A percentile compares a stretch with the other conserved stretches of the same genome.
phyloP scores from a whole-genome alignment of 164 flowering plant genomes.

The Berberis vulgaris region DNA sequence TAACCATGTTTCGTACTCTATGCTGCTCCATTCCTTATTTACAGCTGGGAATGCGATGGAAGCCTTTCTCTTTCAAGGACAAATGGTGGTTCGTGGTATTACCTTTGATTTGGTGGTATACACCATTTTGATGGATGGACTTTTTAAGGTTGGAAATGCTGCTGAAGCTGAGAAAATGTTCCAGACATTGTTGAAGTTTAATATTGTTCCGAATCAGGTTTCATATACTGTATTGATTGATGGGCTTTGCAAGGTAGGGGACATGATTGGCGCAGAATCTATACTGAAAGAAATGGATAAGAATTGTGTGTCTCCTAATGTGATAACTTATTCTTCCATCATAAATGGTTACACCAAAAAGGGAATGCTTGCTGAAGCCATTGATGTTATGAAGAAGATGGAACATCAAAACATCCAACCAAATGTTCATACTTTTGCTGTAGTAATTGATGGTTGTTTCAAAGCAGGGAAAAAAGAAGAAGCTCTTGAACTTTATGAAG shows the following conservation, averaged over 20 bases:
- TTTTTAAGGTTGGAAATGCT: slow-evolving; percentile 55
- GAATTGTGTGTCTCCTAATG: slow-evolving; percentile 36
- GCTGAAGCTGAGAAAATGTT: slow-evolving; percentile 62
- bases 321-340: slow-evolving; percentile 54
- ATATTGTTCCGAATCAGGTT: slow-evolving; percentile 41
- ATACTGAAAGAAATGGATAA: slow-evolving; percentile 54
- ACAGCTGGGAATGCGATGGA: slow-evolving; percentile 32
- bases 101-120: slow-evolving; percentile 53
- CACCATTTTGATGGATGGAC: slow-evolving; percentile 66
- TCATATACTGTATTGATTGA: slow-evolving; percentile 65
- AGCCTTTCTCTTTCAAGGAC: slow-evolving; percentile 39
- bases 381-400: slow-evolving; percentile 43
- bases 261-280: slow-evolving; percentile 43
- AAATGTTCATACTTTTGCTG: slow-evolving; percentile 44
- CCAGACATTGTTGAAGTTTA: slow-evolving; percentile 21
- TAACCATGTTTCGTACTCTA: slow-evolving; percentile 61
- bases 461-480: slow-evolving; percentile 52
- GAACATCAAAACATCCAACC: slow-evolving; percentile 33
- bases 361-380: slow-evolving; percentile 62
- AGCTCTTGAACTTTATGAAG: slow-evolving; percentile 47
- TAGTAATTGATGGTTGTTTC: slow-evolving; percentile 59
- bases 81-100: slow-evolving; percentile 69
- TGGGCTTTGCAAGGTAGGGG: slow-evolving; percentile 66
- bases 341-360: slow-evolving; percentile 56
- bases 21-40: slow-evolving; percentile 45